These are phyloP conservation scores for Petunia hybrid DNA, from an alignment of 305 asterid species.

Conservation along the genomic window DNA sequence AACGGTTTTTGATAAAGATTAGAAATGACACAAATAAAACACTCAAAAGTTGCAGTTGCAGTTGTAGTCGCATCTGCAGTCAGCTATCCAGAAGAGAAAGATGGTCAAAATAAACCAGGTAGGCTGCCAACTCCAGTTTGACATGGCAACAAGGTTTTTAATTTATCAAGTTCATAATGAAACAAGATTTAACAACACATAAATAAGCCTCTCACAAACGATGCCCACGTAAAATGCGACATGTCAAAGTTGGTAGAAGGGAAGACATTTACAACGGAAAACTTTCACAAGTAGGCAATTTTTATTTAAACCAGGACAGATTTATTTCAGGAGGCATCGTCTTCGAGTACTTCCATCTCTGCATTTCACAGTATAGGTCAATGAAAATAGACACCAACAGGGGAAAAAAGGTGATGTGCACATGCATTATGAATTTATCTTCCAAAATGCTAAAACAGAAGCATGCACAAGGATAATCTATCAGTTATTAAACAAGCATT, in stretches of 20 bases:
- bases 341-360: not conserved
- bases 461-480: not conserved
- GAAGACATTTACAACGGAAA: not conserved
- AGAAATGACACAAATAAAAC: slow-evolving; percentile 23
- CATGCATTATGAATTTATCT: not conserved
- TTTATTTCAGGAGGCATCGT: not conserved
- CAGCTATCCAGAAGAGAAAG: slow-evolving; percentile 23
- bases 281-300: slow-evolving; percentile 16
- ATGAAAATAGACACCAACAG: not conserved
- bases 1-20: slow-evolving; percentile 6
- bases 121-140: slow-evolving; percentile 21
- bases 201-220: not conserved
- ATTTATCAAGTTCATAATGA: not conserved
- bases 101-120: not conserved
- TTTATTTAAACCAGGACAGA: slow-evolving; percentile 2
- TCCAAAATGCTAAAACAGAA: not conserved
- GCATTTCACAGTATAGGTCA: not conserved
- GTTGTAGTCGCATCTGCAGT: not conserved
- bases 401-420: not conserved
- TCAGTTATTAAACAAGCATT: not conserved
- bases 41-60: not conserved
- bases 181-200: slow-evolving; percentile 10
- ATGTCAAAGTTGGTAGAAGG: not conserved
- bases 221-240: slow-evolving; percentile 6
- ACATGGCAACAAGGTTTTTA: not conserved